Conservation (phyloP, 139 green algal genomes). For the Picochlorum sp. region DNA sequence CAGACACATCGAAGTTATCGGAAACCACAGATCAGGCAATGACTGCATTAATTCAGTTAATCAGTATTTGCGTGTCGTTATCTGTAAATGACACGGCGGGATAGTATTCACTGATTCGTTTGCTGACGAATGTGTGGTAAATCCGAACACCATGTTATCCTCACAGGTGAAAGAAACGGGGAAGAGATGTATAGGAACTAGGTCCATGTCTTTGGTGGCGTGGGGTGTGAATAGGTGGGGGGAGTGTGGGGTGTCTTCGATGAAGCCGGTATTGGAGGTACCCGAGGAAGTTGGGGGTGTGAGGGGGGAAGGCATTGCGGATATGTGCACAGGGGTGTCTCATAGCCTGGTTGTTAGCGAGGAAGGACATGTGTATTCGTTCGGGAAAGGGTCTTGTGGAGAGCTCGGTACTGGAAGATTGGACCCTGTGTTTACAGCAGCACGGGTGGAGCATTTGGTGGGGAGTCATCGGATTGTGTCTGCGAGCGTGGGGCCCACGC, state of each 20-base stretch:
- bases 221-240: slow-evolving; percentile 1
- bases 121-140: background rate
- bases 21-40: too few species aligned
- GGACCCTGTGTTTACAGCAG: slow-evolving; percentile 19
- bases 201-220: background rate
- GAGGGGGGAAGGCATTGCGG: background rate
- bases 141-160: background rate
- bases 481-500: slow-evolving; percentile 45
- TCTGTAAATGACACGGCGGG: too few species aligned
- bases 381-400: slow-evolving; percentile 45
- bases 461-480: slow-evolving; percentile 29
- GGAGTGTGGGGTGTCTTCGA: background rate
- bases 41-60: too few species aligned
- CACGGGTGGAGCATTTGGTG: slow-evolving; percentile 48
- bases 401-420: slow-evolving; percentile 54
- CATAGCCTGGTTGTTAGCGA: background rate
- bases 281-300: background rate
- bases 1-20: too few species aligned
- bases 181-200: background rate
- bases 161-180: background rate
- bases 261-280: background rate
- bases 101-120: too few species aligned
- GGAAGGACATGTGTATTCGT: slow-evolving; percentile 40
- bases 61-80: too few species aligned
- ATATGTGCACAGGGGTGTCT: background rate